Evolutionary conservation across 176 grass and related monocot genomes (phyloP).

Genomic region (Alopecurus myosuroides): DNA sequence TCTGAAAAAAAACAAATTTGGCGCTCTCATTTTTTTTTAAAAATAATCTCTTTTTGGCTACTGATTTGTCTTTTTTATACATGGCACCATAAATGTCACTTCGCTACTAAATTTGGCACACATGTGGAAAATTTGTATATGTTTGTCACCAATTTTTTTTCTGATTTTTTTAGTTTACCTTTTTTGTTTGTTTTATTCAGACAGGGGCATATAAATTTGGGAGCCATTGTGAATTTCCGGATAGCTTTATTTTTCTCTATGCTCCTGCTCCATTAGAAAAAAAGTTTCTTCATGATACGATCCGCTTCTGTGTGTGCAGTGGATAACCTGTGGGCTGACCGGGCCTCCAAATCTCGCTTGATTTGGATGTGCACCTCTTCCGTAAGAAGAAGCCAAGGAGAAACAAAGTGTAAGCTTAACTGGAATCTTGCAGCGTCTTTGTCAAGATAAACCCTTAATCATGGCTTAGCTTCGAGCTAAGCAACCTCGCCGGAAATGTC

Average conservation of each 20-base stretch:
- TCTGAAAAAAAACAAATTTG: too few species aligned
- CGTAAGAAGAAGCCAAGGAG: not conserved
- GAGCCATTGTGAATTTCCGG: too few species aligned
- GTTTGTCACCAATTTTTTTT: too few species aligned
- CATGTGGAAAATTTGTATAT: too few species aligned
- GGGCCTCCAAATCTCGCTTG: not conserved
- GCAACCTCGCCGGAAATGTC: not conserved
- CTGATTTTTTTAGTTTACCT: too few species aligned
- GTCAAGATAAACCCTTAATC: not conserved
- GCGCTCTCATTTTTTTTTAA: too few species aligned
- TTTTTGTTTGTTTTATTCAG: too few species aligned
- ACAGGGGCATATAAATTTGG: too few species aligned
- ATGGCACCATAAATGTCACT: too few species aligned
- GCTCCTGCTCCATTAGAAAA: not conserved
- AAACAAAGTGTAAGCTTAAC: not conserved
- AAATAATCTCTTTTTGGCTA: too few species aligned
- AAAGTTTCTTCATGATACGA: not conserved
- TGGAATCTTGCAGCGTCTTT: not conserved
- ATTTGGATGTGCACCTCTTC: slow-evolving; percentile 2
- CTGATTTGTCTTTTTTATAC: too few species aligned
- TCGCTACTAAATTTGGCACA: too few species aligned
- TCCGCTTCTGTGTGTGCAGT: not conserved
- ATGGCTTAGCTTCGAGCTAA: not conserved
- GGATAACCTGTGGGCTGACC: not conserved
- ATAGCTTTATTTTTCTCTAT: not conserved